Evolutionary conservation across 129 eudicot species (phyloP), one percentile per base, ranked within the genome.

Genomic region (Helianthus annuus): DNA sequence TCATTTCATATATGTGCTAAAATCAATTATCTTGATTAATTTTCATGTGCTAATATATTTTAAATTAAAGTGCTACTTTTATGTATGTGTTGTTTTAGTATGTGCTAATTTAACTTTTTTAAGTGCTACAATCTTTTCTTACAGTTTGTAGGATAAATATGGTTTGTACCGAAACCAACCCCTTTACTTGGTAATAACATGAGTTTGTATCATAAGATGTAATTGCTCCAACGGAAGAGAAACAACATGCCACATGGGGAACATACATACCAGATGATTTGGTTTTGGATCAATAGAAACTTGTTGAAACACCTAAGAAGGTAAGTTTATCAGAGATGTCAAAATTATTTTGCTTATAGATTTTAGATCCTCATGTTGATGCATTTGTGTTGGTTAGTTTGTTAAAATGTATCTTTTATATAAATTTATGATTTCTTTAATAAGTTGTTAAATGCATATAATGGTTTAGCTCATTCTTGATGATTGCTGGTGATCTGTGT

Each of bases 241-340:
- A 83, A 80, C 84, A 76, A 39, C 80, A 78, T 44, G 96, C 96
- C 0, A 86, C 89, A 5, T 92, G 98, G 98, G 98, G 98, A 52
- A 76, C 94, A n/a, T 95, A 92, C 49, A 76, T 89, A 17, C 98
- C 98, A 1, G 94, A 92, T 27, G 94, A 89, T 53, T 77, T 92
- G 79, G 85, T 89, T 73, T 64, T 92, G 70, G 95, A 92, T 70
- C 79, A 87, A 82, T 80, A 70, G 46, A 92, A 87, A 68, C 81
- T 87, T 10, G 71, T 85, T 38, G 91, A 81, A 69, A 81, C 97
- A 17, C 94, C 89, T 44, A 80, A 86, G 74, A 92, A 92, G 94
- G 97, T 86, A 70, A 56, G 17, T 12, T 38, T 32, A 44, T 29
- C 36, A 22, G 56, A 66, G 32, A 11, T 5, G 8, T 36, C 15